Base-by-base conservation (phyloP, 345 rosid genomes). In the Luvunga scandens region DNA sequence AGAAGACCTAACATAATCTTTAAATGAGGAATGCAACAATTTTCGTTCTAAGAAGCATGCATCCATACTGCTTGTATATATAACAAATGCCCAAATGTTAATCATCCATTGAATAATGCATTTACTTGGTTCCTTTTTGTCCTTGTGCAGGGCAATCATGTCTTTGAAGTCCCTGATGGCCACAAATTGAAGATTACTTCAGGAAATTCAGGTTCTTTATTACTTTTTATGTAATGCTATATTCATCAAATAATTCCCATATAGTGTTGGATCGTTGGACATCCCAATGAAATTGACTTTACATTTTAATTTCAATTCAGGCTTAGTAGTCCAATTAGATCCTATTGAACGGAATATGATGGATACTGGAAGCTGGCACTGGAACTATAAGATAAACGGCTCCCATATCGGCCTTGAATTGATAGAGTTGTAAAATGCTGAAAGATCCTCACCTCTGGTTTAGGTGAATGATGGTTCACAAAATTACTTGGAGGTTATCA, bases 321-420 rank as follows among this genome's bases (percentile, higher is more conserved):
- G 90, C 79, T 79, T 88, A 75, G 79, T 77, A 63, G 87, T 89
- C 65, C 86, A 88, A 69, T 77, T 91, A 66, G 88, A 85, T 77
- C 87, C 88, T 39, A 82, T 92, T 28, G 86, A 89, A 66, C 80
- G 81, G 34, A 83, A 76, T 53, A 61, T 78, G 85, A 83, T 83
- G 83, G 91, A 92, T 71, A 87, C 83, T 33, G 98, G 99, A 82
- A 93, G 92, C 87, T 93, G 98, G 98, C 86, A 87, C 64, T 95
- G 98, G 99, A 88, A 87, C 75, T 93, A 91, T 93, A 72, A 86
- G 80, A 75, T 88, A 66, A 71, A 87, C 0, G 92, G 90, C 68
- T 27, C 85, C 33, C 91, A 87, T 87, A 88, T 92, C 84, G 80
- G 56, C 57, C 81, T 95, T 88, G 91, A 92, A 81, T 62, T 84